Percentiles rank a stretch among this genome's conserved stretches.
These are phyloP conservation scores for Cladorrhinum sp. DNA, from an alignment of 2,329 filamentous ascomycete species.

Conservation along the genomic window DNA sequence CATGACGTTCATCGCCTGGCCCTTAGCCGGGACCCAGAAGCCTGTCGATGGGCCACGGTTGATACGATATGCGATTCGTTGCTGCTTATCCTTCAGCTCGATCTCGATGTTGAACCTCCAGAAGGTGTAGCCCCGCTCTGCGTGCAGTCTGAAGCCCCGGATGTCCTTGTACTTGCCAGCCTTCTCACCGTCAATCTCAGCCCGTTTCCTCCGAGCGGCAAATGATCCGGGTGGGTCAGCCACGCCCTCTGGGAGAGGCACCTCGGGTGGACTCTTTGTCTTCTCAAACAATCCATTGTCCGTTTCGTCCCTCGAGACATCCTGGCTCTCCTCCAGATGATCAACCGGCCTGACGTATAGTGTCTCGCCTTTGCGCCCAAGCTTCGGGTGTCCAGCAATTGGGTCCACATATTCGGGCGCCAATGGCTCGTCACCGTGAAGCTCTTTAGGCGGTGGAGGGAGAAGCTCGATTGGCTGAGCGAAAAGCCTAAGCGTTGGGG, in stretches of 20 bases:
- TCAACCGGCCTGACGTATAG: constrained; percentile 89
- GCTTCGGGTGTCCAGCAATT: constrained; percentile 79
- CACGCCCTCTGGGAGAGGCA: constrained; percentile 39
- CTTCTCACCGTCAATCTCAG: constrained; percentile 71
- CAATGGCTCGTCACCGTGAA: constrained; percentile 61
- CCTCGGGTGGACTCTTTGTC: constrained; percentile 52
- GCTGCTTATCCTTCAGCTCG: constrained; percentile 73
- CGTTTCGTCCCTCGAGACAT: constrained; percentile 75
- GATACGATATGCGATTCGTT: constrained; percentile 91
- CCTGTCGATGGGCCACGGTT: constrained; percentile 84
- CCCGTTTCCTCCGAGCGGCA: constrained; percentile 50
- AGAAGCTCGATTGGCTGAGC: constrained; percentile 80
- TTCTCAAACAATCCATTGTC: constrained; percentile 81
- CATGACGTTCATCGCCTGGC: constrained; percentile 96
- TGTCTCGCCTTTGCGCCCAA: constrained; percentile 79
- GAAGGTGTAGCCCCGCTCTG: constrained; percentile 85
- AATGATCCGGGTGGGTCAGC: constrained; percentile 53
- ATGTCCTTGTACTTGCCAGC: constrained; percentile 79
- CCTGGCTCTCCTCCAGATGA: constrained; percentile 71
- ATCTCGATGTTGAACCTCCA: constrained; percentile 97
- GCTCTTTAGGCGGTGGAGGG: constrained; percentile 69
- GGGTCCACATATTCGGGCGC: constrained; percentile 85
- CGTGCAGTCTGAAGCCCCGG: constrained; percentile 75
- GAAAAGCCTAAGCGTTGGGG: constrained; percentile 79
- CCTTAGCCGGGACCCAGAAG: constrained; percentile 89